Evolutionary conservation across 495 filamentous ascomycete species (phyloP).

Genomic region (Cercophora samala): DNA sequence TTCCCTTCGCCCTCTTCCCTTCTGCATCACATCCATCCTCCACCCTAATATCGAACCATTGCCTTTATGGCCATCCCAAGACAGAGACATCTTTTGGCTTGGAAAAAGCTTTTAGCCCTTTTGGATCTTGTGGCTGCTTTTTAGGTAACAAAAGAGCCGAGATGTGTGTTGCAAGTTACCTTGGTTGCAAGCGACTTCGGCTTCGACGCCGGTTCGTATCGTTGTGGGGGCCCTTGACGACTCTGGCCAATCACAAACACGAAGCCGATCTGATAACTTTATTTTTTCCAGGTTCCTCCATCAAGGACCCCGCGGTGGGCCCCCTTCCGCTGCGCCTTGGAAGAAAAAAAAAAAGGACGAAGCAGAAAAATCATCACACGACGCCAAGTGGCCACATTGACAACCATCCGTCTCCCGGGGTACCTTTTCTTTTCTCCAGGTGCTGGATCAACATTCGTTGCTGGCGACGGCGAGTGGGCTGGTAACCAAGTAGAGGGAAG

Average conservation of each 20-base stretch:
- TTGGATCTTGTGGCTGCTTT: neutral
- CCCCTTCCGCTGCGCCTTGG: neutral
- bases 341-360: neutral
- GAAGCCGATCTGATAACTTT: neutral
- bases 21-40: too few species aligned
- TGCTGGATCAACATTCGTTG: neutral
- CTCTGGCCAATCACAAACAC: neutral
- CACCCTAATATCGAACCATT: too few species aligned
- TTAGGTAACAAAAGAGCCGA: neutral
- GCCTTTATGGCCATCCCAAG: too few species aligned
- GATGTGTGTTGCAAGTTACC: too few species aligned
- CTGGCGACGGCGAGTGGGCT: too few species aligned
- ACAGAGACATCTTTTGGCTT: too few species aligned
- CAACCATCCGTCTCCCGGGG: neutral
- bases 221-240: neutral
- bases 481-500: too few species aligned
- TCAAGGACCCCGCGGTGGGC: neutral
- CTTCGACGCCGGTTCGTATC: neutral
- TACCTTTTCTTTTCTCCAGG: neutral
- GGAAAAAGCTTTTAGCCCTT: neutral
- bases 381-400: neutral
- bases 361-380: neutral
- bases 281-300: neutral
- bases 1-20: too few species aligned
- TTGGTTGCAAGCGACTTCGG: neutral